Base-by-base conservation (phyloP, 2,329 filamentous ascomycete species). In the Lachnellula arida region DNA sequence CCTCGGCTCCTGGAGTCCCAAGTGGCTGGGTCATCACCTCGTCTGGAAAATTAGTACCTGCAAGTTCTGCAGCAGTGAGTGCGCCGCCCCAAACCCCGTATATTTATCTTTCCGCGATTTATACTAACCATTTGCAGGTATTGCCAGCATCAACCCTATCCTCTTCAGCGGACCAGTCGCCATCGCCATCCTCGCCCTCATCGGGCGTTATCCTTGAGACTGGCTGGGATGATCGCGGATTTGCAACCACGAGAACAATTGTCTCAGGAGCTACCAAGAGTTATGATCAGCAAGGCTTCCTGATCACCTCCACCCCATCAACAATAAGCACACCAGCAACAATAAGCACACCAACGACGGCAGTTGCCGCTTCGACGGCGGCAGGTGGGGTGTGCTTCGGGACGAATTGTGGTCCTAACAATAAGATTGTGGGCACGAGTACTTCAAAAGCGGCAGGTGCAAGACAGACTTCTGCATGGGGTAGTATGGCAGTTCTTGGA, bases 1-100 rank as follows among this genome's bases (percentile, higher is more conserved):
- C 70, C 56, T 68, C 69, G 42, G 65, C 67, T 19, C 68, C 73
- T 55, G 80, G 81, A 60, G 82, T 96, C 57, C 91, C 92, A 42
- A 82, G 79, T 66, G 90, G 89, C 57, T 96, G 90, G 90, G 81
- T 85, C 59, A 89, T 94, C 74, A 89, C 86, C 50, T 78, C 85
- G 59, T 81, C 84, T 64, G 89, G 90, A 69, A 93, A 92, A 76
- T 85, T 94, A 66, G 79, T 91, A 68, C 88, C 88, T 68, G 81
- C 84, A 63, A 82, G 80, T 73, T 82, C 84, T 75, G 83, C 82
- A 67, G 78, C 80, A 76, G 81, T 84, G 76, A 82, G 82, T 85
- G 82, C 81, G 84, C 42, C 67, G 34, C 57, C 67, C 46, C 49
- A 69, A 40, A 49, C 53, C 69, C 51, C 44, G 60, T 15, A 49